Conservation (phyloP, 2,329 filamentous ascomycete species). For the Ceratocystis smalleyi region DNA sequence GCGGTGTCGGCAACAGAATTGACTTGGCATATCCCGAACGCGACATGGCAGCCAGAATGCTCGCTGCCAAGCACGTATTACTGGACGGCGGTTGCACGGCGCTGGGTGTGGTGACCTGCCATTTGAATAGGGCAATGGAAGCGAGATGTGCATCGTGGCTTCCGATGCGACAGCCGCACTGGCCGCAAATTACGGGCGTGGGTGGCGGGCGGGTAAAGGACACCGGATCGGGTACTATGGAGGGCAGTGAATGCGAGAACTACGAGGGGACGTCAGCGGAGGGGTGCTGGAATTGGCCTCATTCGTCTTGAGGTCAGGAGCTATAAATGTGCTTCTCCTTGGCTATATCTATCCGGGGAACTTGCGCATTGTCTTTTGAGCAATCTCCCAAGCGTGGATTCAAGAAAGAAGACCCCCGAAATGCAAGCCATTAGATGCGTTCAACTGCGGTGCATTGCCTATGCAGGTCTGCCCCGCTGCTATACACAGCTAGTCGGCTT, state of each 20-base stretch:
- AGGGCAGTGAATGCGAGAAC: slow-evolving; percentile 1
- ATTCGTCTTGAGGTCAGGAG: slow-evolving; percentile 16
- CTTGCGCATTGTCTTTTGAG: slow-evolving; percentile 33
- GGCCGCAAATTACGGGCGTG: slow-evolving; percentile 28
- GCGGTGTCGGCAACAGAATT: slow-evolving; percentile 29
- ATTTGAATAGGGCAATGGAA: slow-evolving; percentile 41
- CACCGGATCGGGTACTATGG: not conserved
- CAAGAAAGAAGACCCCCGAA: not conserved
- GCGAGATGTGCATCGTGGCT: slow-evolving; percentile 30
- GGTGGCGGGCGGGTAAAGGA: slow-evolving; percentile 8
- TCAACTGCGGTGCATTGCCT: not conserved
- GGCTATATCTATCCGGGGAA: slow-evolving; percentile 29
- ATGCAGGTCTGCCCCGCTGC: not conserved
- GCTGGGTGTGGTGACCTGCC: slow-evolving; percentile 30
- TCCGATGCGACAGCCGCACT: slow-evolving; percentile 34
- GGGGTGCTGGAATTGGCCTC: not conserved
- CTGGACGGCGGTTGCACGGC: slow-evolving; percentile 25
- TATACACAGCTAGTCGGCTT: not conserved
- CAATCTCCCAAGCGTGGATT: slow-evolving; percentile 29
- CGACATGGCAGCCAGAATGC: slow-evolving; percentile 37
- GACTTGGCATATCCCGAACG: slow-evolving; percentile 44
- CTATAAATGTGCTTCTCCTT: slow-evolving; percentile 36
- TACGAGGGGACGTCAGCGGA: not conserved
- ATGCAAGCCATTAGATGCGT: not conserved
- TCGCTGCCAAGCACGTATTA: slow-evolving; percentile 37